Percentiles rank a stretch among this genome's conserved stretches.
phyloP scores from a whole-genome alignment of 139 green algal species.

The Dunaliella primolecta region DNA sequence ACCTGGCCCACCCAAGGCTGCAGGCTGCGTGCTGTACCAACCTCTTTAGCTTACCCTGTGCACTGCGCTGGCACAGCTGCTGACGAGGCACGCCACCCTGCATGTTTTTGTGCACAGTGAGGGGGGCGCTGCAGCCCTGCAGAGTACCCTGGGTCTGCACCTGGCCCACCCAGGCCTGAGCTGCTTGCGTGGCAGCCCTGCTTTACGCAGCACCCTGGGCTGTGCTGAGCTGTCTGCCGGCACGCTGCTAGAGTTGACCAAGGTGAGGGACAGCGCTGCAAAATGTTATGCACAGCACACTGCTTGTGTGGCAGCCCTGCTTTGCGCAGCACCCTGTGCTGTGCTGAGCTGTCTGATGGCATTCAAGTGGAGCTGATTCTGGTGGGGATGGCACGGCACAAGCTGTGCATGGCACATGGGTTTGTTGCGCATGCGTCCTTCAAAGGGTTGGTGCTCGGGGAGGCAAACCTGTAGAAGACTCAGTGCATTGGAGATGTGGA shows the following conservation, averaged over 20 bases:
- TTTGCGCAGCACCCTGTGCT: constrained; percentile 37
- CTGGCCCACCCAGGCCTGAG: constrained; percentile 21
- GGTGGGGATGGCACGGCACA: constrained; percentile 10
- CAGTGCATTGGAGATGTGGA: too few species aligned
- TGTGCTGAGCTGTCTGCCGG: constrained; percentile 29
- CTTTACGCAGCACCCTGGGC: constrained; percentile 37
- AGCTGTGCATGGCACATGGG: too few species aligned
- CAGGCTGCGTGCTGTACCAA: too few species aligned
- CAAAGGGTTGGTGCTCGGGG: too few species aligned
- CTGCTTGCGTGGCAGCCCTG: constrained; percentile 24
- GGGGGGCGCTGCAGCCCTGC: constrained; percentile 7
- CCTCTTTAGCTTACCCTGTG: too few species aligned
- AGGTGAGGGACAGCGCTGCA: constrained; percentile 18
- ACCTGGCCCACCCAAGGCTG: too few species aligned
- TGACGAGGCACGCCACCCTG: too few species aligned
- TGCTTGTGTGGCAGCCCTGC: constrained; percentile 25
- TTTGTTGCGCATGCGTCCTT: too few species aligned
- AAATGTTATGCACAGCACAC: too few species aligned
- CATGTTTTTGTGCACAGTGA: background rate
- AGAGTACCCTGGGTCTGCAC: constrained; percentile 11
- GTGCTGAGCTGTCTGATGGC: constrained; percentile 25
- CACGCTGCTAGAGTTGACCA: constrained; percentile 31
- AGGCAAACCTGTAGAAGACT: too few species aligned
- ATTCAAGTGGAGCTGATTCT: constrained; percentile 30
- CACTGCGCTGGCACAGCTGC: too few species aligned